These are phyloP conservation scores for Ilex aquifolium DNA, from an alignment of 257 asterid genomes.

Conservation along the genomic window DNA sequence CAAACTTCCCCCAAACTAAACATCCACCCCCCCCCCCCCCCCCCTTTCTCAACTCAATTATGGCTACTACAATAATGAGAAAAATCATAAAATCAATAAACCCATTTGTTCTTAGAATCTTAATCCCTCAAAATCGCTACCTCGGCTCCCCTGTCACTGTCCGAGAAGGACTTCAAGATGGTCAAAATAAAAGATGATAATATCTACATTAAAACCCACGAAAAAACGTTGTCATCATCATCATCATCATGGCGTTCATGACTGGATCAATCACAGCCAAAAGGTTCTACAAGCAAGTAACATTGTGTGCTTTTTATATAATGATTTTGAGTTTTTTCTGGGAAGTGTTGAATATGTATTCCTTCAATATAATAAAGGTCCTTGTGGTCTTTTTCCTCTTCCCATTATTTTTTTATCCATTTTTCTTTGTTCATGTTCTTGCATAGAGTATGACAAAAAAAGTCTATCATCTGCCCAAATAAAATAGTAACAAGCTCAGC, in stretches of 20 bases:
- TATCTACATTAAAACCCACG: constrained; percentile 41
- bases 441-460: too few relatives aligned
- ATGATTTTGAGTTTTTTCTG: too few relatives aligned
- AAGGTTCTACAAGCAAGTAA: constrained; percentile 71
- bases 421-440: too few relatives aligned
- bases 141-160: constrained; percentile 32
- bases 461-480: too few relatives aligned
- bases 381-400: too few relatives aligned
- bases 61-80: constrained; percentile 51
- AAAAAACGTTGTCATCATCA: constrained; percentile 5
- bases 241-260: constrained; percentile 61
- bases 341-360: too few relatives aligned
- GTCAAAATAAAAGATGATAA: constrained; percentile 22
- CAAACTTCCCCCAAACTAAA: too few relatives aligned
- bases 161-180: constrained; percentile 14
- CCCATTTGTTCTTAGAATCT: constrained; percentile 21
- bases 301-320: not conserved
- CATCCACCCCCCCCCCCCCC: not conserved
- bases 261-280: constrained; percentile 94
- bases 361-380: too few relatives aligned
- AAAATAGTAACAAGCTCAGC: too few relatives aligned
- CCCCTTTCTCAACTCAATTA: constrained; percentile 14
- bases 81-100: constrained; percentile 41
- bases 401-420: too few relatives aligned
- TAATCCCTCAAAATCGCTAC: constrained; percentile 27